These are phyloP conservation scores for Zygoascus flipseniorum DNA, from an alignment of 805 yeast genomes.

Conservation along the genomic window DNA sequence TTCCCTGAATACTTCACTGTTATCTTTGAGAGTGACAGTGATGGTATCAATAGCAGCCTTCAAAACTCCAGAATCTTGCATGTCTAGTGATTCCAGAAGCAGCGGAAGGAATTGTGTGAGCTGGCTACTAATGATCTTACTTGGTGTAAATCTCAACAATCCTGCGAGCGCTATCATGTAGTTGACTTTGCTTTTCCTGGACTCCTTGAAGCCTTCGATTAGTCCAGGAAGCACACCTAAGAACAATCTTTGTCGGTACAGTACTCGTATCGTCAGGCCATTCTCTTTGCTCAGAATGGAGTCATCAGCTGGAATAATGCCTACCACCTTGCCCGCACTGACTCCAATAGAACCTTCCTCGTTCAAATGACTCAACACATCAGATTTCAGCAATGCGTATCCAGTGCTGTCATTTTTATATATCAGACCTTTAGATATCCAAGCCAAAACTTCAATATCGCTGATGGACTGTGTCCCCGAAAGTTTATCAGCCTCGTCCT, in stretches of 20 bases:
- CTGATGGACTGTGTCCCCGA: neutral
- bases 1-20: conserved; percentile 42
- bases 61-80: conserved; percentile 41
- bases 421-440: conserved; percentile 67
- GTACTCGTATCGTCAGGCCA: conserved; percentile 51
- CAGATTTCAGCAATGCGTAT: conserved; percentile 24
- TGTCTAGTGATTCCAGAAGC: conserved; percentile 52
- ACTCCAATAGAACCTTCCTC: conserved; percentile 29
- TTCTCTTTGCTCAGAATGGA: conserved; percentile 46
- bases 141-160: conserved; percentile 56
- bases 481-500: neutral
- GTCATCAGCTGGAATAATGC: conserved; percentile 59
- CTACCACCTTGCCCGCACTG: conserved; percentile 47
- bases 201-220: conserved; percentile 37
- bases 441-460: conserved; percentile 43
- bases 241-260: conserved; percentile 79
- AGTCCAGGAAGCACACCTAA: conserved; percentile 49
- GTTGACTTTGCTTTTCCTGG: conserved; percentile 33
- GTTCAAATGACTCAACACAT: conserved; percentile 31
- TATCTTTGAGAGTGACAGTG: conserved; percentile 46
- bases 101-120: conserved; percentile 61
- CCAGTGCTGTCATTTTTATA: conserved; percentile 44
- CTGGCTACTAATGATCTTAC: conserved; percentile 54
- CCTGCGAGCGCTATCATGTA: conserved; percentile 60
- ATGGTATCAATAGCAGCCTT: conserved; percentile 56